These are phyloP conservation scores for Apiospora sp. DNA, from an alignment of 2,329 filamentous ascomycete genomes.

Conservation along the genomic window DNA sequence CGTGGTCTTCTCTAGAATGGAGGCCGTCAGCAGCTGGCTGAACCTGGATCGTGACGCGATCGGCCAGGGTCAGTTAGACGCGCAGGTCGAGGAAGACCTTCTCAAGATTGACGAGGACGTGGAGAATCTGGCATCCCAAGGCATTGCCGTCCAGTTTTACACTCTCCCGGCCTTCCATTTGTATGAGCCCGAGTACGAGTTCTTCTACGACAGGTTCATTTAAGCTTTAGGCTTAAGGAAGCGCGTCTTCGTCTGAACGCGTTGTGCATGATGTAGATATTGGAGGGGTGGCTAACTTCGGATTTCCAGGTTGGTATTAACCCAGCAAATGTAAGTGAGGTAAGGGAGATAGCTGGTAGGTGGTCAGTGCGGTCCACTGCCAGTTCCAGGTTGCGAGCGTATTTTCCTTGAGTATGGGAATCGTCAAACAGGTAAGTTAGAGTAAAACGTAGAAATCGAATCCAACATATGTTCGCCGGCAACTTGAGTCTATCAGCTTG, in stretches of 20 bases:
- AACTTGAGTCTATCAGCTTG: too few relatives aligned
- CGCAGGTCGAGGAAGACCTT: background rate
- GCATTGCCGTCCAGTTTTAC: background rate
- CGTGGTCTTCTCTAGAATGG: background rate
- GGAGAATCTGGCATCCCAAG: background rate
- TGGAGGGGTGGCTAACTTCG: too few relatives aligned
- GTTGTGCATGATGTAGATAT: background rate
- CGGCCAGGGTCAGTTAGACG: background rate
- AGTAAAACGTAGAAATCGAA: background rate
- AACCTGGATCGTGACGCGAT: background rate
- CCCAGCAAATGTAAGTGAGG: background rate
- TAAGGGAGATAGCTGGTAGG: background rate
- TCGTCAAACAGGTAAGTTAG: background rate
- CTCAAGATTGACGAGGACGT: background rate
- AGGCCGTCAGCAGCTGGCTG: background rate
- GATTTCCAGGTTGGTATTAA: too few relatives aligned
- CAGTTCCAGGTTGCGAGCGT: background rate
- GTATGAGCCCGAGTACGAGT: conserved; percentile 4
- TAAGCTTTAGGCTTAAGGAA: background rate
- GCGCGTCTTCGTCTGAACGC: background rate
- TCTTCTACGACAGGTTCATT: conserved; percentile 6
- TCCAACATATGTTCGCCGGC: background rate
- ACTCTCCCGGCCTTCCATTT: background rate
- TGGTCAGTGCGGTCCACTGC: conserved; percentile 2
- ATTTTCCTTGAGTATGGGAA: background rate